Evolutionary conservation across 2,329 filamentous ascomycete species (phyloP).

Genomic region (Onygenales sp.): DNA sequence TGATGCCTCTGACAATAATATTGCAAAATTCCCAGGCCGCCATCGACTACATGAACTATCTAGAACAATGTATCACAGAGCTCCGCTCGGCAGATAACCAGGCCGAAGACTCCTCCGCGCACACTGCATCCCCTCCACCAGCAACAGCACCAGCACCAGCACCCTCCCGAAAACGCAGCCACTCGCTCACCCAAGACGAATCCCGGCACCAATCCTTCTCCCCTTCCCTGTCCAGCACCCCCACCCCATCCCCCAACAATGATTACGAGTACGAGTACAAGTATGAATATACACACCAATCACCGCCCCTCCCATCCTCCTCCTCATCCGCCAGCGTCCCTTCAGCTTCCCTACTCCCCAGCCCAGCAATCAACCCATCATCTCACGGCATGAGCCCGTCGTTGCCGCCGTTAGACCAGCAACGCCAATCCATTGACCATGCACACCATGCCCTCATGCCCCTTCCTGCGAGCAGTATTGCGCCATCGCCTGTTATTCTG

Average conservation of each 20-base stretch:
- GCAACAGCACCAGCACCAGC: constrained; percentile 23
- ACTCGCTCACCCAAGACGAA: constrained; percentile 8
- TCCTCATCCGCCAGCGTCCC: not conserved
- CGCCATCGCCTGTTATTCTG: constrained; percentile 17
- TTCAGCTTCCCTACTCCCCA: not conserved
- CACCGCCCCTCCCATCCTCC: constrained; percentile 10
- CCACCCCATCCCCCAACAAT: constrained; percentile 1
- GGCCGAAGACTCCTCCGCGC: not conserved
- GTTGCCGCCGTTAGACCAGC: too few relatives aligned
- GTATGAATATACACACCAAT: not conserved
- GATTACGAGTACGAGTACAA: not conserved
- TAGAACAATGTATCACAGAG: constrained; percentile 77
- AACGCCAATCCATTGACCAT: too few relatives aligned
- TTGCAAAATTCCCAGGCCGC: constrained; percentile 54
- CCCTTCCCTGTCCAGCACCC: constrained; percentile 1
- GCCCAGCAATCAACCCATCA: not conserved
- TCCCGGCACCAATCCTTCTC: constrained; percentile 8
- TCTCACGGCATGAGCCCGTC: not conserved
- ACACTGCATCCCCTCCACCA: constrained; percentile 12
- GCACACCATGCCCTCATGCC: too few relatives aligned
- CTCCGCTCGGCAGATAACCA: constrained; percentile 51
- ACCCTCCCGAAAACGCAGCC: constrained; percentile 3
- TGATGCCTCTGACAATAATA: not conserved
- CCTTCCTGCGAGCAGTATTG: not conserved
- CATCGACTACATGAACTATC: constrained; percentile 90